phyloP scores from a whole-genome alignment of 495 filamentous ascomycete species.

The Xylaria intraflava region DNA sequence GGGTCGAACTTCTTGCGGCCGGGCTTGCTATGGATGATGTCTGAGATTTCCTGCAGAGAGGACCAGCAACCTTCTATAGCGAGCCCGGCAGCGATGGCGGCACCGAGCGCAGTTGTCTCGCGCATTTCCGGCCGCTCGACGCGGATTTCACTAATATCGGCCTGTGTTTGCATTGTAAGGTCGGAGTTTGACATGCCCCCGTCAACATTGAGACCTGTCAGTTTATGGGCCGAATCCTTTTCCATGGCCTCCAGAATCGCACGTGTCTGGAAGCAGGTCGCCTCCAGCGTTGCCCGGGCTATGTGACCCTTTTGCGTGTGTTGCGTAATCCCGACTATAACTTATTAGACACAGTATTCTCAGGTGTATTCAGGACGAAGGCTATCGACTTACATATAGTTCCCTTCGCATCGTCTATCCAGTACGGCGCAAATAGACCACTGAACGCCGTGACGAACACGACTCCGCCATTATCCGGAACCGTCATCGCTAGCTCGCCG shows the following conservation, averaged over 20 bases:
- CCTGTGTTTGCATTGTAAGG: slow-evolving; percentile 95
- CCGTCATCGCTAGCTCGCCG: slow-evolving; percentile 71
- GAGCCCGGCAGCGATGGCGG: slow-evolving; percentile 90
- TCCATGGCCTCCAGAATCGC: slow-evolving; percentile 95
- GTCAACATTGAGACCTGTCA: slow-evolving; percentile 77
- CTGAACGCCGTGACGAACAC: slow-evolving; percentile 95
- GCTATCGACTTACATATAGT: slow-evolving; percentile 61
- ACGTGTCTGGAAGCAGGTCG: slow-evolving; percentile 91
- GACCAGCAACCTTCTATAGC: slow-evolving; percentile 72
- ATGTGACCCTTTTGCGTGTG: slow-evolving; percentile 87
- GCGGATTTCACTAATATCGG: slow-evolving; percentile 81
- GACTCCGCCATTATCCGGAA: slow-evolving; percentile 84
- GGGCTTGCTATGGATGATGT: slow-evolving; percentile 58
- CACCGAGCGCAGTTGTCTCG: slow-evolving; percentile 87
- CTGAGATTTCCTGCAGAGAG: slow-evolving; percentile 67
- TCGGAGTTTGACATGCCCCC: slow-evolving; percentile 93
- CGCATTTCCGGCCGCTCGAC: slow-evolving; percentile 87
- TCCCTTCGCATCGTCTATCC: slow-evolving; percentile 93
- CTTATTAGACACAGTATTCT: slow-evolving; percentile 13
- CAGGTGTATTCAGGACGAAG: background rate
- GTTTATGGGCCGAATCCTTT: slow-evolving; percentile 72
- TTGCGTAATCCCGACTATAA: slow-evolving; percentile 76
- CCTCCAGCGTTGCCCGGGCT: slow-evolving; percentile 88
- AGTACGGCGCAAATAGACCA: slow-evolving; percentile 95
- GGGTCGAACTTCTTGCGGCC: slow-evolving; percentile 72